A percentile compares a stretch with the other conserved stretches of the same genome.
Conservation (phyloP, 164 flowering plant genomes). For the Dillenia suffruticosa region DNA sequence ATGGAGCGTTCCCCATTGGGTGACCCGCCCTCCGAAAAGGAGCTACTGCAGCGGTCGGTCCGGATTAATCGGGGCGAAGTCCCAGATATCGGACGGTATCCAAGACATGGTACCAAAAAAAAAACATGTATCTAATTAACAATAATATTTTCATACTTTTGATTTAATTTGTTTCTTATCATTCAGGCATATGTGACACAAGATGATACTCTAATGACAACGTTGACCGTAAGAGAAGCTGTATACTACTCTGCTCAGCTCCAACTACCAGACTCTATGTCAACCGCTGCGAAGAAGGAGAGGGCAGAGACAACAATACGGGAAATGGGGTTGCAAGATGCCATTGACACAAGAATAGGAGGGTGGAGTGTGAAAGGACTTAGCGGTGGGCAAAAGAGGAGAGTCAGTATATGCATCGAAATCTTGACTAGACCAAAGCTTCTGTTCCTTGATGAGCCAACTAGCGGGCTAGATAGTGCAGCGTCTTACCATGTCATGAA, state of each 20-base stretch:
- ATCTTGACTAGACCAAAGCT: constrained; percentile 50
- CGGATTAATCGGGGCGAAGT: too few relatives aligned
- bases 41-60: too few relatives aligned
- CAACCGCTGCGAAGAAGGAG: constrained; percentile 31
- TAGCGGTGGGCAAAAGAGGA: constrained; percentile 66
- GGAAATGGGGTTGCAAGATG: constrained; percentile 53
- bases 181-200: constrained; percentile 60
- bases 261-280: constrained; percentile 49
- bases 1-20: too few relatives aligned
- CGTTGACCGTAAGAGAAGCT: constrained; percentile 54
- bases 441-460: constrained; percentile 72
- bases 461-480: constrained; percentile 69
- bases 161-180: too few relatives aligned
- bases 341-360: constrained; percentile 53
- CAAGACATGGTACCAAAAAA: too few relatives aligned
- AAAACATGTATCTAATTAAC: too few relatives aligned
- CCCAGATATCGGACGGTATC: too few relatives aligned
- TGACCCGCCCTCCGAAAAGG: too few relatives aligned
- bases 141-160: too few relatives aligned
- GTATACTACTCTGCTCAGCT: constrained; percentile 60
- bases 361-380: constrained; percentile 50
- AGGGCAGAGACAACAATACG: constrained; percentile 44
- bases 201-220: constrained; percentile 48
- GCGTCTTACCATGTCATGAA: constrained; percentile 54
- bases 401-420: constrained; percentile 60